Conservation (phyloP, 2,329 filamentous ascomycete genomes). For the Trichoderma afroharzianum region DNA sequence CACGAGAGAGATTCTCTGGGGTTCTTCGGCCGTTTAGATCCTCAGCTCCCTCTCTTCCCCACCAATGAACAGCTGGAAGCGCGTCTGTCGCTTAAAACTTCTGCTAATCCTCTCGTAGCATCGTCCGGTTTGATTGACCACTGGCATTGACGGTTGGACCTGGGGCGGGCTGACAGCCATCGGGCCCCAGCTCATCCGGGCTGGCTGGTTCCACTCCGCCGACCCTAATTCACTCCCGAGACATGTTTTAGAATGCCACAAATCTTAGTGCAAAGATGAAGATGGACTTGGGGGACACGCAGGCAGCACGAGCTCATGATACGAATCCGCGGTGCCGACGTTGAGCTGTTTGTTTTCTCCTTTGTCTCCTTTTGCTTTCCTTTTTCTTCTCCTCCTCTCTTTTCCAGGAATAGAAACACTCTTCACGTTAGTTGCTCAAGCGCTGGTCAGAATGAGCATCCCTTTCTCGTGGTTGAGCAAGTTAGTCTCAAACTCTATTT, state of each 20-base stretch:
- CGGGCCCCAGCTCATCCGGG: constrained; percentile 1
- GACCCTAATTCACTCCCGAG: constrained; percentile 11
- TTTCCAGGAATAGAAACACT: neutral
- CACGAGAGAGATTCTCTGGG: neutral
- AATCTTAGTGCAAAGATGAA: neutral
- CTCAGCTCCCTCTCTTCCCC: neutral
- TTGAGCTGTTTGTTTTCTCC: neutral
- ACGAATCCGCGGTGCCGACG: neutral
- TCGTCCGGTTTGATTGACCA: neutral
- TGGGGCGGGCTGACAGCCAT: constrained; percentile 11
- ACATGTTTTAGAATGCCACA: neutral
- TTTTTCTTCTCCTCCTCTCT: neutral
- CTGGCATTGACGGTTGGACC: neutral
- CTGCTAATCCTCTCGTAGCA: neutral
- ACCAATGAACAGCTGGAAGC: constrained; percentile 7
- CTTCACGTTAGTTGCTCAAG: neutral
- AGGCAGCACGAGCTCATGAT: neutral
- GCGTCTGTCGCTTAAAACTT: constrained; percentile 15
- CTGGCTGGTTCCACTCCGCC: constrained; percentile 5
- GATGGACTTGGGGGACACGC: neutral
- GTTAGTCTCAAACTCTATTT: neutral
- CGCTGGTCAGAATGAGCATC: neutral
- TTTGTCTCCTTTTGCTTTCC: neutral
- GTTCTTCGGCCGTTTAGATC: neutral
- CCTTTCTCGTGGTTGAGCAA: neutral